Evolutionary conservation across 768 basidiomycete species (phyloP).

Genomic region (Amanita pseudoporphyria): DNA sequence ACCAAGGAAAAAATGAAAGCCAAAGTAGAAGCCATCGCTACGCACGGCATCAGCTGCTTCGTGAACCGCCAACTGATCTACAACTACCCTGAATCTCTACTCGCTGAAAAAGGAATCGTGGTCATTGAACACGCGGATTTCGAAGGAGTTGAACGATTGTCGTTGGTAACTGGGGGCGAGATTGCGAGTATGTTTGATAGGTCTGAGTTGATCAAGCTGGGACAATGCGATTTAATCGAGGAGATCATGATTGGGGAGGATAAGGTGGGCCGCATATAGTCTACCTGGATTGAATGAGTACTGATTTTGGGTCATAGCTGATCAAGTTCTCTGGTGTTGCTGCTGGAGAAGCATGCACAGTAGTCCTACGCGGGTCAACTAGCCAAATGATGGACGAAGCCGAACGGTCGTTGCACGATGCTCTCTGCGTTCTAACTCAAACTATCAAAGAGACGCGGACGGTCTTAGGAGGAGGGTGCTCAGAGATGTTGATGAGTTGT

Average conservation of each 20-base stretch:
- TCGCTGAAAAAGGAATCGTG: conserved; percentile 94
- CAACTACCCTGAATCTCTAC: conserved; percentile 95
- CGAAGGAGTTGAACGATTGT: conserved; percentile 96
- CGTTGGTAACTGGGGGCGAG: conserved; percentile 95
- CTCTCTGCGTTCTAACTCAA: conserved; percentile 93
- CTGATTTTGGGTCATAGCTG: conserved; percentile 40
- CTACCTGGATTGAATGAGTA: neutral
- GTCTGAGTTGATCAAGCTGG: conserved; percentile 88
- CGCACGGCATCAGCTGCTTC: conserved; percentile 94
- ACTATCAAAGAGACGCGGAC: conserved; percentile 96
- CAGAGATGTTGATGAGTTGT: conserved; percentile 97
- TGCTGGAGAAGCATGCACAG: conserved; percentile 95
- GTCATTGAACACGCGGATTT: conserved; percentile 98
- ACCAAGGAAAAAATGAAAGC: conserved; percentile 99
- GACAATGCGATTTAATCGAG: conserved; percentile 89
- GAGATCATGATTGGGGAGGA: conserved; percentile 99
- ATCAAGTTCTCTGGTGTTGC: conserved; percentile 99
- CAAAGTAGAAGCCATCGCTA: conserved; percentile 90
- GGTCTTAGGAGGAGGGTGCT: conserved; percentile 92
- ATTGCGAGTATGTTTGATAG: conserved; percentile 93
- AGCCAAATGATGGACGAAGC: conserved; percentile 99
- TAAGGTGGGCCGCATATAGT: conserved; percentile 46
- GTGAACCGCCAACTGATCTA: conserved; percentile 98
- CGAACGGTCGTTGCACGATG: conserved; percentile 94
- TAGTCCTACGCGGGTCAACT: conserved; percentile 94